Evolutionary conservation across 495 filamentous ascomycete genomes (phyloP).

Genomic region (Delitschia confertaspora): DNA sequence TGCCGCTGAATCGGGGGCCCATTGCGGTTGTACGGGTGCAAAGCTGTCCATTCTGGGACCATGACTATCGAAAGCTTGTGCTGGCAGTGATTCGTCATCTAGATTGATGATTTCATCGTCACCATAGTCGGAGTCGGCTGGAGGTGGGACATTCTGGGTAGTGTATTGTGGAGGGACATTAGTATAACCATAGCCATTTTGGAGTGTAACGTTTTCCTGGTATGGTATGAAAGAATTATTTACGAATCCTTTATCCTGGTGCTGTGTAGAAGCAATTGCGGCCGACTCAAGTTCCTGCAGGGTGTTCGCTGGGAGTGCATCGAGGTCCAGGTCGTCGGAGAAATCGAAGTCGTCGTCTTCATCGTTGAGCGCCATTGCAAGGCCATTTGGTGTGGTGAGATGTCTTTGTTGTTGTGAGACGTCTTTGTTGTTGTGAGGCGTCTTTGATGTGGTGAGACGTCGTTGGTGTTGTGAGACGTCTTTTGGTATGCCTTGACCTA

Average conservation of each 20-base stretch:
- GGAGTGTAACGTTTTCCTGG: background rate
- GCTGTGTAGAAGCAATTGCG: conserved; percentile 32
- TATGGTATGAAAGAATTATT: background rate
- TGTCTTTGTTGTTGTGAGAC: too few relatives aligned
- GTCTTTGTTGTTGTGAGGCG: too few relatives aligned
- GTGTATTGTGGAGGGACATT: background rate
- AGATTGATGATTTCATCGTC: conserved; percentile 35
- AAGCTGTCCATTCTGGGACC: background rate
- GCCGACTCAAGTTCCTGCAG: conserved; percentile 33
- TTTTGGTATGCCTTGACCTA: too few relatives aligned
- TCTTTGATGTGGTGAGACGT: too few relatives aligned
- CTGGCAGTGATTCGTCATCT: conserved; percentile 26
- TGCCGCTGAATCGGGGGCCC: background rate
- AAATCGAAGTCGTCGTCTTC: conserved; percentile 53
- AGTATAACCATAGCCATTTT: conserved; percentile 2
- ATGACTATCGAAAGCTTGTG: background rate
- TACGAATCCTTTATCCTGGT: conserved; percentile 2
- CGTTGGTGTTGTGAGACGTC: too few relatives aligned
- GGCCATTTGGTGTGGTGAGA: too few relatives aligned
- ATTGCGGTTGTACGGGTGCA: background rate
- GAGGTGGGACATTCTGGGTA: background rate
- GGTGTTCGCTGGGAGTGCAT: conserved; percentile 32
- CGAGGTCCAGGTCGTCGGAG: conserved; percentile 49
- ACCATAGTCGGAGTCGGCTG: conserved; percentile 34
- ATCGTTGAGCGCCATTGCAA: conserved; percentile 44